These are phyloP conservation scores for Hypoxylon fuscum DNA, from an alignment of 495 filamentous ascomycete genomes.

Conservation along the genomic window DNA sequence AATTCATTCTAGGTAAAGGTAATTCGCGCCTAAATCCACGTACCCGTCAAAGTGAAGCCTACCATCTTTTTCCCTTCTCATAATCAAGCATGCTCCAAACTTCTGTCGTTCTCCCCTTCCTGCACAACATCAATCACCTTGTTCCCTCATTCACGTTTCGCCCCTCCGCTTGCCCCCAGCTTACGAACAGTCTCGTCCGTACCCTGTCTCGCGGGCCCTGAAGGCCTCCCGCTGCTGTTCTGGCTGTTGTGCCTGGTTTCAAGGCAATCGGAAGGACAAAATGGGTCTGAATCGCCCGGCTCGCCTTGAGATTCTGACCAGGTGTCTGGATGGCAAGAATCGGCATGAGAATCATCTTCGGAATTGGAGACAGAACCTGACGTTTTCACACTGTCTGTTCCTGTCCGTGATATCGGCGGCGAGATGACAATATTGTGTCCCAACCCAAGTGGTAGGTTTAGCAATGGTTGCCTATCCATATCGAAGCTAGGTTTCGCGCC, in stretches of 20 bases:
- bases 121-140: background rate
- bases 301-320: slow-evolving; percentile 38
- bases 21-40: background rate
- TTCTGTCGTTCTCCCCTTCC: background rate
- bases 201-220: background rate
- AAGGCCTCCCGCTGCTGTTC: background rate
- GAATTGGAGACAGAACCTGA: background rate
- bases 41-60: background rate
- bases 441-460: background rate
- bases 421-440: background rate
- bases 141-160: background rate
- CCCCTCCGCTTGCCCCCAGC: background rate
- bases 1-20: background rate
- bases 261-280: slow-evolving; percentile 31
- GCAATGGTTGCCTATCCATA: background rate
- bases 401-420: background rate
- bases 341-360: background rate
- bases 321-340: slow-evolving; percentile 36
- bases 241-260: slow-evolving; percentile 12
- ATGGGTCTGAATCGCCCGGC: slow-evolving; percentile 42
- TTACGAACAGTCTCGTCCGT: slow-evolving; percentile 1
- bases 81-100: background rate
- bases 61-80: background rate
- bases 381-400: background rate
- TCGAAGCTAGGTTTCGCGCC: background rate